These are phyloP conservation scores for Hymenoscyphus occultus DNA, from an alignment of 2,329 filamentous ascomycete genomes.

Conservation along the genomic window DNA sequence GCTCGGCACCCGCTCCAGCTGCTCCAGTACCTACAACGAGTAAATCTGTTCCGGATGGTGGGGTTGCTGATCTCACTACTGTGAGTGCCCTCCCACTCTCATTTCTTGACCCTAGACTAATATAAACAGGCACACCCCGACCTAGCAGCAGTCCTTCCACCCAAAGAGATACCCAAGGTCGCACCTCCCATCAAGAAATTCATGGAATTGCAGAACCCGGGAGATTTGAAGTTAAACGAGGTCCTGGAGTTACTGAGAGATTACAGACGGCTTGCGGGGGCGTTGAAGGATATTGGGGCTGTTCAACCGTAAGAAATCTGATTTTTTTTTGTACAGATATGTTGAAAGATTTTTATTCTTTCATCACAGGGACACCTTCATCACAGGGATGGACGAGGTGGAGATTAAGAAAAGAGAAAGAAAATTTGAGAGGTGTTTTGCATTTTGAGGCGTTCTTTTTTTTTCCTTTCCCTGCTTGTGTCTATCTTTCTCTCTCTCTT, in stretches of 20 bases:
- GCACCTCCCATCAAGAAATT: constrained; percentile 70
- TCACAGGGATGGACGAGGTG: background rate
- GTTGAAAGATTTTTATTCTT: no score
- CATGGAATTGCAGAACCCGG: constrained; percentile 66
- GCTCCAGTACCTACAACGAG: constrained; percentile 42
- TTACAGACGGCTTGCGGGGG: constrained; percentile 68
- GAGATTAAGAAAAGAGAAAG: no score
- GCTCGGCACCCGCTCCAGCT: constrained; percentile 43
- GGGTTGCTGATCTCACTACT: constrained; percentile 49
- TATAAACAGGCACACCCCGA: constrained; percentile 57
- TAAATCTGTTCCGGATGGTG: constrained; percentile 46
- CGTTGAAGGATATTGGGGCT: constrained; percentile 60
- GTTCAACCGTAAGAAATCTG: constrained; percentile 40
- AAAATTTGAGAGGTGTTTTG: no score
- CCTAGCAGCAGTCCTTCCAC: constrained; percentile 52
- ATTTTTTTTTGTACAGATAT: background rate
- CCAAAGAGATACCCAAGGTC: constrained; percentile 54
- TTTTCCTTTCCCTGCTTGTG: no score
- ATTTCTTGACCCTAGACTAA: constrained; percentile 17
- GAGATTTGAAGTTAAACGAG: constrained; percentile 70
- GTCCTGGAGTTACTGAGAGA: constrained; percentile 69
- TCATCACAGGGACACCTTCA: no score
- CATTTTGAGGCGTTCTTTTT: no score
- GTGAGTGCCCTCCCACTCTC: constrained; percentile 41
- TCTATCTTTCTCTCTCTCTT: no score